These are phyloP conservation scores for Trichoderma pleuroti DNA, from an alignment of 2,329 filamentous ascomycete species.

Conservation along the genomic window DNA sequence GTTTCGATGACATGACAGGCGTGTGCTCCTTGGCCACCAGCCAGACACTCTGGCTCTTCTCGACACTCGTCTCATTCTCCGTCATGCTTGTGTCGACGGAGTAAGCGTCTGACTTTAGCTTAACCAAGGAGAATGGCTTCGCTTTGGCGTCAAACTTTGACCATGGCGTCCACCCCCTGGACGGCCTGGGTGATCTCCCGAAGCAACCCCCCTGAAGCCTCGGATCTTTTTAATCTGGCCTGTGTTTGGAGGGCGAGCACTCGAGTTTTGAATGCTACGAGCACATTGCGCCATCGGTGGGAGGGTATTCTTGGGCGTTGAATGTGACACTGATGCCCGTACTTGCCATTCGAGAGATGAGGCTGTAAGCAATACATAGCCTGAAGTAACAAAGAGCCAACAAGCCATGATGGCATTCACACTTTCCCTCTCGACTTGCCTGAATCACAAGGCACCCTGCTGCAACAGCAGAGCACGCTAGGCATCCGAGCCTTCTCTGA, in stretches of 20 bases:
- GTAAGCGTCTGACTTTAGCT: conserved; percentile 2
- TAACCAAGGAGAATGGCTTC: not conserved
- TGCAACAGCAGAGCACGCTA: not conserved
- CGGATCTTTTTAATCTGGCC: conserved; percentile 20
- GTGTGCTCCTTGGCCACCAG: not conserved
- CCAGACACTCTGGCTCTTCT: not conserved
- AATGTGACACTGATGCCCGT: not conserved
- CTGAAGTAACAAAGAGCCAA: not conserved
- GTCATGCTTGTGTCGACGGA: not conserved
- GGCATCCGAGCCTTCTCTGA: not conserved
- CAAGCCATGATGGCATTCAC: not conserved
- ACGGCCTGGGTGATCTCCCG: conserved; percentile 18
- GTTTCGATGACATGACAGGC: not conserved
- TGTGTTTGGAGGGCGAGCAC: not conserved
- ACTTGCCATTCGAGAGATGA: not conserved
- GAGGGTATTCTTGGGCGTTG: not conserved
- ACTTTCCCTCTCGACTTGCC: not conserved
- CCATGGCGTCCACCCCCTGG: conserved; percentile 9
- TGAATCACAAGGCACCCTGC: not conserved
- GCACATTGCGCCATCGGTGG: not conserved
- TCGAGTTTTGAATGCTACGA: not conserved
- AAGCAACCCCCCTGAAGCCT: conserved; percentile 12
- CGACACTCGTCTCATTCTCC: not conserved
- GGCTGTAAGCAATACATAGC: not conserved
- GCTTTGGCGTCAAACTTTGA: not conserved